phyloP scores from a whole-genome alignment of 371 early-diverging fungal genomes.

The Smittium culicis region DNA sequence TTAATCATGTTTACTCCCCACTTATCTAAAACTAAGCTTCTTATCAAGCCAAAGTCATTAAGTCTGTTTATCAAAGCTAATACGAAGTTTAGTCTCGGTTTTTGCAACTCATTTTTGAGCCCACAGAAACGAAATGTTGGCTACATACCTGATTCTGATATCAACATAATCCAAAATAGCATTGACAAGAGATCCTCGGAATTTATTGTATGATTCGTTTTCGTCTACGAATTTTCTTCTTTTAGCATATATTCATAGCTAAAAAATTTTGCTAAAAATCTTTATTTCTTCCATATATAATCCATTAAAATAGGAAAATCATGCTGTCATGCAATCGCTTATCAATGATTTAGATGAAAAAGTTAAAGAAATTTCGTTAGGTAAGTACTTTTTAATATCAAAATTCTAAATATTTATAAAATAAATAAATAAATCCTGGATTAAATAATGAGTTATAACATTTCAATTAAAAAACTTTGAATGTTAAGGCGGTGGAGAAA shows the following conservation, averaged over 20 bases:
- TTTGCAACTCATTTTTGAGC: no score
- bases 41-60: no score
- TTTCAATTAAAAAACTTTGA: constrained; percentile 9
- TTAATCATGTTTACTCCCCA: no score
- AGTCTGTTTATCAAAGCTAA: no score
- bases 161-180: constrained; percentile 27
- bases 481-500: constrained; percentile 73
- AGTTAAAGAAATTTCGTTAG: constrained; percentile 33
- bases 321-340: constrained; percentile 56
- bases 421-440: neutral
- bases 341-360: constrained; percentile 57
- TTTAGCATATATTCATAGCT: constrained; percentile 3
- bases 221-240: neutral
- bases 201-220: constrained; percentile 76
- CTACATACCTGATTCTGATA: constrained; percentile 2
- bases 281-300: neutral
- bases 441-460: neutral
- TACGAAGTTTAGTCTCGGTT: no score
- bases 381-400: neutral
- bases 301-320: constrained; percentile 55
- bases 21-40: no score
- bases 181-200: constrained; percentile 62
- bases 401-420: neutral
- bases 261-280: neutral
- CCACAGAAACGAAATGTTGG: neutral